A percentile compares a stretch with the other conserved stretches of the same genome.
Evolutionary conservation across 2,329 filamentous ascomycete species (phyloP).

Genomic region (Arthrinium phaeospermum): DNA sequence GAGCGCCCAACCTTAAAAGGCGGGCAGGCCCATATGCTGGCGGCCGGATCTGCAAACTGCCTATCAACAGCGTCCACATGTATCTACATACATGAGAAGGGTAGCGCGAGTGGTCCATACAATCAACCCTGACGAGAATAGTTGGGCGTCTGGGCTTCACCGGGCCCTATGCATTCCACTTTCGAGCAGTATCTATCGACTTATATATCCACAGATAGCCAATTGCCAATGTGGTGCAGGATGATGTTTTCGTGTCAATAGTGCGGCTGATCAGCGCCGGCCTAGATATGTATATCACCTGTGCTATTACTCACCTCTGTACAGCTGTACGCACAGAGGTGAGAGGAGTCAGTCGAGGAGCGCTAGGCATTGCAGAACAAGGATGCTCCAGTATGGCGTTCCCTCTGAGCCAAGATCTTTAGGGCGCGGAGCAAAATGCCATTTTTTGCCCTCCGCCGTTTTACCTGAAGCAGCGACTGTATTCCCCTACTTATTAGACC

Average conservation of each 20-base stretch:
- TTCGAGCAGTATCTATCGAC: conserved; percentile 3
- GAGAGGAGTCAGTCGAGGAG: background rate
- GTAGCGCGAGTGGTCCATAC: background rate
- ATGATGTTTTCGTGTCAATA: background rate
- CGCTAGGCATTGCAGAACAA: conserved; percentile 1
- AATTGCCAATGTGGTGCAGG: background rate
- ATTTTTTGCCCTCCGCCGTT: background rate
- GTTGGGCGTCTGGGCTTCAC: conserved; percentile 14
- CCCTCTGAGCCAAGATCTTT: conserved; percentile 10
- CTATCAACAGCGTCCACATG: conserved; percentile 16
- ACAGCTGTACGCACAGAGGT: background rate
- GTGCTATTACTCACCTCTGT: conserved; percentile 7
- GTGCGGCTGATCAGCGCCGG: conserved; percentile 4
- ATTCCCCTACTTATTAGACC: background rate
- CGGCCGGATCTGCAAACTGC: conserved; percentile 13
- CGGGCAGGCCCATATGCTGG: conserved; percentile 13
- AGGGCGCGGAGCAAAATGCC: conserved; percentile 1
- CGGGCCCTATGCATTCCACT: background rate
- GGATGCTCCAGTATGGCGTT: background rate
- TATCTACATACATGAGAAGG: conserved; percentile 1
- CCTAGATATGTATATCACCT: background rate
- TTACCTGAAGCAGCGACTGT: conserved; percentile 15
- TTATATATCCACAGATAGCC: conserved; percentile 2
- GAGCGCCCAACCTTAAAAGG: conserved; percentile 17
- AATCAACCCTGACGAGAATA: background rate